A percentile compares a stretch with the other conserved stretches of the same genome.
These are phyloP conservation scores for Eimeria maxima DNA, from an alignment of 169 alveolate genomes.

Conservation along the genomic window DNA sequence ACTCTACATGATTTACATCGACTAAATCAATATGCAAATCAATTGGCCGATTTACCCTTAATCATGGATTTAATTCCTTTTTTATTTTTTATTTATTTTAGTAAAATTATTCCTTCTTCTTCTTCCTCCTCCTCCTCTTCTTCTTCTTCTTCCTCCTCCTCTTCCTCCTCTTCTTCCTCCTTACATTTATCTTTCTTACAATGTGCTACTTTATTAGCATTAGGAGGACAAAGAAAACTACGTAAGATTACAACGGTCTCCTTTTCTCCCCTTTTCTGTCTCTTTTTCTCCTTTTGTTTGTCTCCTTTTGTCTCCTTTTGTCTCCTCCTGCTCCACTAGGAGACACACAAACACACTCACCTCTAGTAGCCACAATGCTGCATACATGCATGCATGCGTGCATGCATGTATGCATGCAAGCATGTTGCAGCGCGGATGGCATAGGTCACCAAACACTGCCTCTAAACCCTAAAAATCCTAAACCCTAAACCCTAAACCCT, in stretches of 20 bases:
- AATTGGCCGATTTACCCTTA: constrained; percentile 81
- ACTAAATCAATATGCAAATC: constrained; percentile 80
- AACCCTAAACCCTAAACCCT: constrained; percentile 29
- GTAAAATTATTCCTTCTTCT: neutral
- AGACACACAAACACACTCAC: neutral
- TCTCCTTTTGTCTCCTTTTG: too few relatives aligned
- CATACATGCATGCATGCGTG: constrained; percentile 28
- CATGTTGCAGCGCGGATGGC: neutral
- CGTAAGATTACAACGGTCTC: constrained; percentile 77
- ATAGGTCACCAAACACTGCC: neutral
- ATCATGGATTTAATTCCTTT: constrained; percentile 82
- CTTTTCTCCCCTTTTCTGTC: too few relatives aligned
- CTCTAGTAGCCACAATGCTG: neutral
- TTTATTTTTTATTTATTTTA: constrained; percentile 63
- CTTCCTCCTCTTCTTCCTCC: too few relatives aligned
- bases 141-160: too few relatives aligned
- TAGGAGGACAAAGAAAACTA: constrained; percentile 85
- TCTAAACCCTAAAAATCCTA: neutral
- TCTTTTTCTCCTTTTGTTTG: too few relatives aligned
- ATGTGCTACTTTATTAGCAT: constrained; percentile 84
- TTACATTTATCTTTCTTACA: constrained; percentile 82
- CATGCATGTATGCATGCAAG: neutral
- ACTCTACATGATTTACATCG: constrained; percentile 81
- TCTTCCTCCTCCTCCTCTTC: too few relatives aligned
- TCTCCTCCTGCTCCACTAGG: too few relatives aligned